phyloP scores from a whole-genome alignment of 1,139 yeast species.

The Blastobotrys proliferans region DNA sequence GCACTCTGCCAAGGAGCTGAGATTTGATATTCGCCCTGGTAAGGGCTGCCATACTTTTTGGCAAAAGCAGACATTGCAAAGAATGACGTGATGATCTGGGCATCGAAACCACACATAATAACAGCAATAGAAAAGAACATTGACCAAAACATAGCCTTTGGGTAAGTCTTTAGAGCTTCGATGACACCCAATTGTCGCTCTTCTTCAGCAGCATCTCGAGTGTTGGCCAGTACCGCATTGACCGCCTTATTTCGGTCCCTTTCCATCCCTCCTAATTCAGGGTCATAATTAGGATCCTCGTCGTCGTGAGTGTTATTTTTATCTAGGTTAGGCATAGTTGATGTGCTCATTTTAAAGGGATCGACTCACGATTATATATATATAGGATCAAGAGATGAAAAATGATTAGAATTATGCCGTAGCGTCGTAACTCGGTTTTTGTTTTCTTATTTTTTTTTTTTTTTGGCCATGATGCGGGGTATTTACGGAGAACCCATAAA shows the following conservation, averaged over 20 bases:
- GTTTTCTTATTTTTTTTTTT: too few species aligned
- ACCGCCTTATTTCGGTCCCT: conserved; percentile 19
- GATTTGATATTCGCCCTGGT: conserved; percentile 35
- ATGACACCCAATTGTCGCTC: conserved; percentile 22
- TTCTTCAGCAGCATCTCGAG: conserved; percentile 21
- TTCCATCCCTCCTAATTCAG: too few species aligned
- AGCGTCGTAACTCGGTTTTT: too few species aligned
- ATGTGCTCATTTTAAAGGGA: too few species aligned
- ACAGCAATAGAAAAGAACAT: conserved; percentile 41
- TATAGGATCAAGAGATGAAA: too few species aligned
- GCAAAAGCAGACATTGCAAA: conserved; percentile 43
- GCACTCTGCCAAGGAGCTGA: conserved; percentile 36
- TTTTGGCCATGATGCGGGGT: too few species aligned
- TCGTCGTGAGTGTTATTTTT: not conserved
- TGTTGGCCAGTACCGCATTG: conserved; percentile 22
- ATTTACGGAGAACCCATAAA: too few species aligned
- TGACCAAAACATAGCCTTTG: conserved; percentile 46
- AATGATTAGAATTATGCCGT: too few species aligned
- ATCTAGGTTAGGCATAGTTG: too few species aligned
- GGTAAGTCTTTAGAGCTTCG: conserved; percentile 28
- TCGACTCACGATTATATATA: too few species aligned
- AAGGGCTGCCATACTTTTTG: conserved; percentile 38
- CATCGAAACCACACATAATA: conserved; percentile 50
- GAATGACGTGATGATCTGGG: conserved; percentile 39
- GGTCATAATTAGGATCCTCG: not conserved